Base-by-base conservation (phyloP, 345 rosid genomes). In the Arabis alpina region DNA sequence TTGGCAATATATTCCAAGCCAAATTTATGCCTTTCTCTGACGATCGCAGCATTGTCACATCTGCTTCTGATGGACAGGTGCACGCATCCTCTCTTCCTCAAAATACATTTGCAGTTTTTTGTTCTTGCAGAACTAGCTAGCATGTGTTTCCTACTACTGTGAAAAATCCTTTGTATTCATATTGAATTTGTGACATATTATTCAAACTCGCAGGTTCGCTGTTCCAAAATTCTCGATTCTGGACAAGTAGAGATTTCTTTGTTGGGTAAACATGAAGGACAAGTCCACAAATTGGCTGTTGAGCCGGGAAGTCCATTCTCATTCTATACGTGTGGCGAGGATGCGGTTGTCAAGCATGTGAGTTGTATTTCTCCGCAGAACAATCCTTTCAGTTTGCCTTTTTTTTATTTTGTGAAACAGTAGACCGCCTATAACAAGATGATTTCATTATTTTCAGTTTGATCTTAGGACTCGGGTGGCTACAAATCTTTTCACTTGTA, bases 11-110 rank as follows among this genome's bases (percentile, higher is more conserved):
- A 14, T 91, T 91, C 68, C 96, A 94, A 72, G 97, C 96, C 27
- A 84, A 85, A 51, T 69, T 89, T 58, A 85, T 89, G 97, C 95
- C 97, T 41, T 84, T 69, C 70, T 67, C 96, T 0, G 87, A 83
- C 73, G 93, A 93, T 57, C 83, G 79, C 34, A 84, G 78, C 79
- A 83, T 91, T 39, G 91, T 93, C 71, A 89, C 96, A 2, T 87
- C 89, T 79, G 95, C 91, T 70, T 91, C 96, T 13, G 99, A 89
- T 77, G 92, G 91, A 15, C 82, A 91, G 99, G 97, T 88, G 58
- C 52, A 3, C 52, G 58, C 52, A 3, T 43, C 12, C 25, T n/a
- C 70, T 65, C 48, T 4, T 54, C 43, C 32, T 25, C 43, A 47
- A 34, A 34, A 34, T 34, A 34, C 37, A 34, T 34, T 7, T 34